Conservation (phyloP, 306 rosid species). For the Crotalaria pallida region DNA sequence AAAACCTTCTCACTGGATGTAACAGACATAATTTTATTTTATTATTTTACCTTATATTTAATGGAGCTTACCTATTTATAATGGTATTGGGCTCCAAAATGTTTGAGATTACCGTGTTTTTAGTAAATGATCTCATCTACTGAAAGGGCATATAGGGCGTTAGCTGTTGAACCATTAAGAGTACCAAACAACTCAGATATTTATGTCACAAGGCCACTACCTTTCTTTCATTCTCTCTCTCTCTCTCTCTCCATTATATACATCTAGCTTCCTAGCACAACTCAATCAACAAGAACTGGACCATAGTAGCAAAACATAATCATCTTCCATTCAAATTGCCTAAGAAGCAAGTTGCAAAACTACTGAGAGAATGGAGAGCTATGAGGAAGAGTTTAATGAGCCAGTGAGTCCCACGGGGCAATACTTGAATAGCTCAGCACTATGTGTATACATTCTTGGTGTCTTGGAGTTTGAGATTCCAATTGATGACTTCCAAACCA, state of each 20-base stretch:
- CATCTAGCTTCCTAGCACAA: not conserved
- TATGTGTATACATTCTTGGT: conserved; percentile 29
- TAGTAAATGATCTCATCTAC: no score
- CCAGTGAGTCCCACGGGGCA: conserved; percentile 50
- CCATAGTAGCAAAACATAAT: not conserved
- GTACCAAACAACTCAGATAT: not conserved
- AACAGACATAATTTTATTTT: no score
- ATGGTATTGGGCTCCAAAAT: no score
- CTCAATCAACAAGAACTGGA: not conserved
- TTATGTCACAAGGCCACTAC: not conserved
- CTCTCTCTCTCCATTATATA: not conserved
- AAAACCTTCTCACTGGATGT: no score
- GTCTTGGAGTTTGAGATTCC: conserved; percentile 39
- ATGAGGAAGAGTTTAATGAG: conserved; percentile 15
- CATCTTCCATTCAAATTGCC: not conserved
- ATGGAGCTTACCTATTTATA: no score
- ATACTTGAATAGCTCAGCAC: conserved; percentile 32
- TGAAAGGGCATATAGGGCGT: no score
- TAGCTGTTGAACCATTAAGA: no score
- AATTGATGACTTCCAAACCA: conserved; percentile 1
- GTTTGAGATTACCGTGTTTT: no score
- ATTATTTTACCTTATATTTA: no score
- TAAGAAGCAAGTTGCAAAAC: not conserved
- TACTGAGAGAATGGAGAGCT: not conserved
- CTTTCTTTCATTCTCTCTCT: not conserved